Conservation (phyloP, 1,139 yeast species). For the Candida frijolesensis region DNA sequence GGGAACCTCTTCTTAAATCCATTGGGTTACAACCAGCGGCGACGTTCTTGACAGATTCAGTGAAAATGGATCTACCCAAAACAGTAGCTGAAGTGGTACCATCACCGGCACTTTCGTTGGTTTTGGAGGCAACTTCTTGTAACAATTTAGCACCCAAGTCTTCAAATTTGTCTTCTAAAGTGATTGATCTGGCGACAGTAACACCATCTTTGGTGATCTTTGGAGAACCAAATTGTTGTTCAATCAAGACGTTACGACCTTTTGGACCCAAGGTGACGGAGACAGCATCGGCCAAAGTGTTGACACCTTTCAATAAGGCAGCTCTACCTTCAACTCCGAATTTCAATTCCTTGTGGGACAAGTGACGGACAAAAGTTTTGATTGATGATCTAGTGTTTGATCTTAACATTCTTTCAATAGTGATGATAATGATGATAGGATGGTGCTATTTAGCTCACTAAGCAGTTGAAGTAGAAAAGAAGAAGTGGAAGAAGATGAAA, state of each 20-base stretch:
- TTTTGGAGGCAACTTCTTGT: slow-evolving; percentile 98
- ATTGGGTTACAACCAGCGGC: slow-evolving; percentile 99
- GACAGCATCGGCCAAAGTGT: slow-evolving; percentile 95
- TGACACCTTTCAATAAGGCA: slow-evolving; percentile 92
- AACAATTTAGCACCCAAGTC: slow-evolving; percentile 94
- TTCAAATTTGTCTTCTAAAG: slow-evolving; percentile 89
- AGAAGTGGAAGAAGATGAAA: background rate
- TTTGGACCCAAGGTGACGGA: slow-evolving; percentile 97
- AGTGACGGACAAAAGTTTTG: slow-evolving; percentile 54
- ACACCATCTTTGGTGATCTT: slow-evolving; percentile 99
- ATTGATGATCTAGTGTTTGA: slow-evolving; percentile 48
- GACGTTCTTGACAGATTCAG: slow-evolving; percentile 96
- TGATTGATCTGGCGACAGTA: slow-evolving; percentile 90
- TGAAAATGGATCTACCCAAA: slow-evolving; percentile 93
- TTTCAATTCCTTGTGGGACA: slow-evolving; percentile 92
- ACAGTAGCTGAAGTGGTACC: slow-evolving; percentile 99
- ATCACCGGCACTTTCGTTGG: slow-evolving; percentile 98
- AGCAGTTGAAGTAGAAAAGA: background rate
- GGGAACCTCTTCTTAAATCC: slow-evolving; percentile 99
- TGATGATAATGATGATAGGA: background rate
- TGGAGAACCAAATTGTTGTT: slow-evolving; percentile 96
- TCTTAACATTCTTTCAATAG: slow-evolving; percentile 52
- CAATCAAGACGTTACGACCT: slow-evolving; percentile 96
- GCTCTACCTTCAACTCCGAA: slow-evolving; percentile 99
- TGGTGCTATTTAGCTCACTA: background rate